Conservation (phyloP, 2,329 filamentous ascomycete species). For the Aspergillus aculeatus region DNA sequence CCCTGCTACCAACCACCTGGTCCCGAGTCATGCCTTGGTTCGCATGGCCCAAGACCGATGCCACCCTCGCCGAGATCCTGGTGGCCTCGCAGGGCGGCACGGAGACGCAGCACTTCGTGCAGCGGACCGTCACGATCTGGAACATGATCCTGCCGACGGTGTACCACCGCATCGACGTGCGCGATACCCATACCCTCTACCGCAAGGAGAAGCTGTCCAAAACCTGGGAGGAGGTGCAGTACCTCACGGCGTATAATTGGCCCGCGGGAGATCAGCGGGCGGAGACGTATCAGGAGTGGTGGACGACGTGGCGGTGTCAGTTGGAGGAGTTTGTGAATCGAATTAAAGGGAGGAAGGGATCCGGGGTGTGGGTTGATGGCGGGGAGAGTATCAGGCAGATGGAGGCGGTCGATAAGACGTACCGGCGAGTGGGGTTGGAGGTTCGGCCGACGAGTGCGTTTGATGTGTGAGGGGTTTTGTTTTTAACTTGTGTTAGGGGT, state of each 20-base stretch:
- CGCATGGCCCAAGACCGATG: slow-evolving; percentile 22
- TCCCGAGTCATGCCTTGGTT: slow-evolving; percentile 9
- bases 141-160: slow-evolving; percentile 21
- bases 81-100: slow-evolving; percentile 1
- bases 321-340: slow-evolving; percentile 52
- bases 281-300: slow-evolving; percentile 32
- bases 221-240: slow-evolving; percentile 18
- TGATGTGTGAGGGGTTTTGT: background rate
- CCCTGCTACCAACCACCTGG: slow-evolving; percentile 15
- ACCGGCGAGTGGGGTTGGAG: slow-evolving; percentile 41
- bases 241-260: slow-evolving; percentile 22
- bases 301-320: slow-evolving; percentile 49
- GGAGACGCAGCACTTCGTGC: slow-evolving; percentile 1
- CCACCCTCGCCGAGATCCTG: slow-evolving; percentile 14
- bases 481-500: background rate
- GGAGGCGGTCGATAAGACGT: slow-evolving; percentile 50
- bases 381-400: slow-evolving; percentile 49
- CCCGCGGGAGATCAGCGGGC: slow-evolving; percentile 19
- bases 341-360: slow-evolving; percentile 39
- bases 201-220: slow-evolving; percentile 10
- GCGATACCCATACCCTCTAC: slow-evolving; percentile 7
- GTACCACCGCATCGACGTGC: slow-evolving; percentile 16
- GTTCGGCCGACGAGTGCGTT: slow-evolving; percentile 13
- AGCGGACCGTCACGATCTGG: slow-evolving; percentile 19
- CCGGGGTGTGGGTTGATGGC: slow-evolving; percentile 42